These are phyloP conservation scores for Streptanthus diversifolius DNA, from an alignment of 345 rosid species.

Conservation along the genomic window DNA sequence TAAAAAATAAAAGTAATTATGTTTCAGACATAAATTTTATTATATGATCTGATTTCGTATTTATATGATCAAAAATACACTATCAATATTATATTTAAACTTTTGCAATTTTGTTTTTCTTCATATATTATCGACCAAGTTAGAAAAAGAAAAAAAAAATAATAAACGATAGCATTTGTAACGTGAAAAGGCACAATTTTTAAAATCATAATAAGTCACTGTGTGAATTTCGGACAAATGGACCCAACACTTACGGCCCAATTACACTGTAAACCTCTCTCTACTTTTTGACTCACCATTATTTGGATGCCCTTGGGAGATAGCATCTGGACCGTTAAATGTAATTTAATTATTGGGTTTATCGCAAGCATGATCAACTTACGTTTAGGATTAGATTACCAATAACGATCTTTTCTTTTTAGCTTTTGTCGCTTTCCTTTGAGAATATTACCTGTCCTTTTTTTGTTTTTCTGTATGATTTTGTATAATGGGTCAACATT, in stretches of 20 bases:
- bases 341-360: constrained; percentile 1
- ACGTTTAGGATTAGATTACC: constrained; percentile 24
- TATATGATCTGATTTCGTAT: background rate
- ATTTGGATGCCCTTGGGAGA: background rate
- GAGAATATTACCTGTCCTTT: constrained; percentile 14
- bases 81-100: background rate
- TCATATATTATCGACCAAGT: background rate
- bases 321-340: constrained; percentile 30
- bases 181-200: background rate
- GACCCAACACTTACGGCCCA: constrained; percentile 30
- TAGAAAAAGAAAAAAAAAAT: background rate
- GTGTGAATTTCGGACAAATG: constrained; percentile 12
- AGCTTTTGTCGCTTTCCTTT: constrained; percentile 32
- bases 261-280: constrained; percentile 6
- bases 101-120: background rate
- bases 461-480: background rate
- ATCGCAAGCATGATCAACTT: constrained; percentile 25
- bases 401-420: constrained; percentile 13
- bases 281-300: constrained; percentile 24
- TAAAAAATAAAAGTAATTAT: background rate
- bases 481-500: constrained; percentile 4
- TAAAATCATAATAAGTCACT: background rate
- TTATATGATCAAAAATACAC: background rate
- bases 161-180: background rate
- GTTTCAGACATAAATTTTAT: background rate